A percentile compares a stretch with the other conserved stretches of the same genome.
phyloP scores from a whole-genome alignment of 371 early-diverging fungal genomes.

The Quaeritorhiza haematococci region DNA sequence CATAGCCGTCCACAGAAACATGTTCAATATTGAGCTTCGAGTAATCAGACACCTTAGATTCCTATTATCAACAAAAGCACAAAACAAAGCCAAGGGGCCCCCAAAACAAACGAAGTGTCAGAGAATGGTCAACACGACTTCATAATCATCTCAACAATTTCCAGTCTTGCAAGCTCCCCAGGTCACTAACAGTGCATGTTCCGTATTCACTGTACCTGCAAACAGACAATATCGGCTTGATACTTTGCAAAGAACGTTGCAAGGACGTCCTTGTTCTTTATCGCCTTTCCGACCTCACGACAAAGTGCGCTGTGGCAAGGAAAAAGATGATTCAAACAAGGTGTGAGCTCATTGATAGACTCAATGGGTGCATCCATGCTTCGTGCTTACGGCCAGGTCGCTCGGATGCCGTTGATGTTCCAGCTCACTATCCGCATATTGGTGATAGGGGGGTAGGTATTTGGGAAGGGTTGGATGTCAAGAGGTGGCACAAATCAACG shows the following conservation, averaged over 20 bases:
- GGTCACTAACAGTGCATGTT: too few relatives aligned
- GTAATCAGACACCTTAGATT: neutral
- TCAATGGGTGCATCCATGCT: neutral
- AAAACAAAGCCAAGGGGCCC: neutral
- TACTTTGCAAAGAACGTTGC: neutral
- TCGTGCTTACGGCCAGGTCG: too few relatives aligned
- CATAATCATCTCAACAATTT: too few relatives aligned
- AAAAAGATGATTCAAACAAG: too few relatives aligned
- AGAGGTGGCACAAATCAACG: too few relatives aligned
- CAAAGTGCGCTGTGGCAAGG: too few relatives aligned
- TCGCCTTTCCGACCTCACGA: neutral
- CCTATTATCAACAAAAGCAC: neutral
- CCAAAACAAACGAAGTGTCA: neutral
- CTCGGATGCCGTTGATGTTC: neutral
- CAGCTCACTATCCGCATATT: neutral
- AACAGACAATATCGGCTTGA: neutral
- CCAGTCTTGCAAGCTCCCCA: too few relatives aligned
- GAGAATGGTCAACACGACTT: too few relatives aligned
- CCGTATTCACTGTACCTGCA: too few relatives aligned
- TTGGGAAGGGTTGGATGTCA: too few relatives aligned
- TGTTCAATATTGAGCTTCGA: neutral
- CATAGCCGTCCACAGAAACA: neutral
- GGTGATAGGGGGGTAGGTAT: too few relatives aligned
- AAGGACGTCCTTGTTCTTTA: neutral
- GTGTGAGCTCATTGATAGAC: too few relatives aligned